Conservation (phyloP, 768 basidiomycete species). For the Lepiota venenata region DNA sequence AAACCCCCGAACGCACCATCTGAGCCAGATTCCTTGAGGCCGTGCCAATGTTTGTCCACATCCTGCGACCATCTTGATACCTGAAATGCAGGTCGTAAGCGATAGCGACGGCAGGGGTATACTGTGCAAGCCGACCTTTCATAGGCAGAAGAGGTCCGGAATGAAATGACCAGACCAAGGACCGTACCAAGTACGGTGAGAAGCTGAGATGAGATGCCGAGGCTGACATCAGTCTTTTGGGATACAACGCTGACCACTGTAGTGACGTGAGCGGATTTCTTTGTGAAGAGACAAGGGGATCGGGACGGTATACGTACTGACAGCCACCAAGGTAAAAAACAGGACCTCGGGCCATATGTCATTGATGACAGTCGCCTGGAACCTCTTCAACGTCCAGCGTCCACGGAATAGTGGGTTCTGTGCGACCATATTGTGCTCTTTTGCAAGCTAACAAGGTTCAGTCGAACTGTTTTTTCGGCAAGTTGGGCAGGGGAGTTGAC, state of each 20-base stretch:
- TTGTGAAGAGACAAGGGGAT: not conserved
- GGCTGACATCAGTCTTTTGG: slow-evolving; percentile 39
- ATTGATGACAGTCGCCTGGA: slow-evolving; percentile 58
- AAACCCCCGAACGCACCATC: slow-evolving; percentile 37
- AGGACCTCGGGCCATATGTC: slow-evolving; percentile 64
- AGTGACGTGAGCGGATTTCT: slow-evolving; percentile 9
- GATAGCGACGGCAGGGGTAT: not conserved
- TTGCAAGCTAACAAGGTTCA: too few species aligned
- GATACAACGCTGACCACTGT: slow-evolving; percentile 60
- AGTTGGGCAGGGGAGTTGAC: not conserved
- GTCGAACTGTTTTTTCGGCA: too few species aligned
- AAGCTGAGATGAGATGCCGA: slow-evolving; percentile 39
- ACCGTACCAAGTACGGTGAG: slow-evolving; percentile 74
- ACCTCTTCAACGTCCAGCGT: slow-evolving; percentile 45
- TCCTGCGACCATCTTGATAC: slow-evolving; percentile 66
- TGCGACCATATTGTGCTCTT: slow-evolving; percentile 33
- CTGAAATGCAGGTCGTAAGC: slow-evolving; percentile 23
- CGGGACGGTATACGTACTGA: slow-evolving; percentile 32
- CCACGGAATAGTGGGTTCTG: slow-evolving; percentile 45
- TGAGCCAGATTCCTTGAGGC: slow-evolving; percentile 57
- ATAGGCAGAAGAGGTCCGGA: slow-evolving; percentile 71
- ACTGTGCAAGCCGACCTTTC: slow-evolving; percentile 23
- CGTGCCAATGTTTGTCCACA: slow-evolving; percentile 63
- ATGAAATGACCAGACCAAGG: slow-evolving; percentile 68
- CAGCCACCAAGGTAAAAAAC: slow-evolving; percentile 59